Conservation (phyloP, 768 basidiomycete species). For the Calocybe gangraenosa region DNA sequence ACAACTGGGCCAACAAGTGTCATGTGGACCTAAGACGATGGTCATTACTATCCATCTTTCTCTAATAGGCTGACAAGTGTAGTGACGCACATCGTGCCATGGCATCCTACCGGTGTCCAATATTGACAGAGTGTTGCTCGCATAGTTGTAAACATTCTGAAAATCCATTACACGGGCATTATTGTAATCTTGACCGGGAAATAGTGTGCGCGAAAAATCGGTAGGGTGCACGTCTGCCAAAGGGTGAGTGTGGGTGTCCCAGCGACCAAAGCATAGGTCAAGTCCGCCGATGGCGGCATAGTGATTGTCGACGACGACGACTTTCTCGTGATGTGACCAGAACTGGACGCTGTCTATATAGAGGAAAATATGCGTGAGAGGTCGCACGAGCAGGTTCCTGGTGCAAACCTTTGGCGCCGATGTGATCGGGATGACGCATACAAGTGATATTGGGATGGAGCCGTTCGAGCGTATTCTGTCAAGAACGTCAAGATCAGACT, state of each 20-base stretch:
- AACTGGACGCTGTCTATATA: constrained; percentile 67
- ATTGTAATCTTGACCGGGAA: constrained; percentile 94
- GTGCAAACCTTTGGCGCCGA: constrained; percentile 63
- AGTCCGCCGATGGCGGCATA: constrained; percentile 88
- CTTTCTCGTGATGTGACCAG: constrained; percentile 93
- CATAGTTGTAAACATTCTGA: constrained; percentile 74
- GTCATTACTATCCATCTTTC: neutral
- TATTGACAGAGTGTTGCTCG: constrained; percentile 64
- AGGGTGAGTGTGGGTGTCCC: constrained; percentile 91
- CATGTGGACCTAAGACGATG: constrained; percentile 63
- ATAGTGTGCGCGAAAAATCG: constrained; percentile 74
- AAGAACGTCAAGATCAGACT: neutral
- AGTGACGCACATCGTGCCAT: constrained; percentile 83
- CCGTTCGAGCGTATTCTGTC: constrained; percentile 67
- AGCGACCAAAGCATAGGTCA: constrained; percentile 95
- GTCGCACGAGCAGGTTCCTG: neutral
- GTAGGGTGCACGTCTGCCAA: constrained; percentile 92
- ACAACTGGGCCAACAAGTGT: constrained; percentile 78
- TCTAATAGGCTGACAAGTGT: neutral
- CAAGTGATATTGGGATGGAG: constrained; percentile 86
- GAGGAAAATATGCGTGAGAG: neutral
- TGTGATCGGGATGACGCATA: constrained; percentile 89
- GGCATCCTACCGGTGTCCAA: constrained; percentile 79
- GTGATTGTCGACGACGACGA: constrained; percentile 83
- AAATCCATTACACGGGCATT: constrained; percentile 87